These are phyloP conservation scores for Candida railenensis DNA, from an alignment of 805 yeast species.

Conservation along the genomic window DNA sequence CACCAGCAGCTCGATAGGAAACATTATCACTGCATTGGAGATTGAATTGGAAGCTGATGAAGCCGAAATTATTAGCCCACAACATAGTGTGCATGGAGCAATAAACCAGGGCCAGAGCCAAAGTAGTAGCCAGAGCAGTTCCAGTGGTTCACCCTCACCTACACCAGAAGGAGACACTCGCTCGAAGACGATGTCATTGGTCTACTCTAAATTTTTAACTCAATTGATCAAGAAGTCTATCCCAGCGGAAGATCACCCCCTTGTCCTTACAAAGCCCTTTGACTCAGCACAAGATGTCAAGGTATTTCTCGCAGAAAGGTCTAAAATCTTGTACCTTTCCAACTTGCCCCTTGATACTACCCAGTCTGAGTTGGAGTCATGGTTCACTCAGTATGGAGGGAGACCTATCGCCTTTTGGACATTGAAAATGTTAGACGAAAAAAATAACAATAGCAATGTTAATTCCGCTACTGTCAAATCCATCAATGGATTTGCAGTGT, in stretches of 20 bases:
- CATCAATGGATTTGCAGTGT: conserved; percentile 79
- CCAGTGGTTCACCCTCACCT: conserved; percentile 5
- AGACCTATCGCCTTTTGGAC: conserved; percentile 91
- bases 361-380: conserved; percentile 83
- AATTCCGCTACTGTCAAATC: conserved; percentile 44
- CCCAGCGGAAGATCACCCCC: conserved; percentile 49
- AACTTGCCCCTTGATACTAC: conserved; percentile 85
- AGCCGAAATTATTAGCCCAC: not conserved
- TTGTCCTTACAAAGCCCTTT: conserved; percentile 68
- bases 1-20: conserved; percentile 32
- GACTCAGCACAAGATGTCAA: conserved; percentile 74
- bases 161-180: conserved; percentile 2
- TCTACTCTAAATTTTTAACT: conserved; percentile 42
- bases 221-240: conserved; percentile 48
- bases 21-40: conserved; percentile 48
- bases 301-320: conserved; percentile 66
- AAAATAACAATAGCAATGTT: conserved; percentile 8
- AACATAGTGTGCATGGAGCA: too few relatives aligned
- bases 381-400: conserved; percentile 88
- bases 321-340: conserved; percentile 76
- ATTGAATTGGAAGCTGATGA: conserved; percentile 25
- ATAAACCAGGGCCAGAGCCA: too few relatives aligned
- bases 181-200: conserved; percentile 45
- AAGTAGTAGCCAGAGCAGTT: conserved; percentile 10
- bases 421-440: conserved; percentile 51